phyloP scores from a whole-genome alignment of 768 basidiomycete species.

The Flagelloscypha sp. region DNA sequence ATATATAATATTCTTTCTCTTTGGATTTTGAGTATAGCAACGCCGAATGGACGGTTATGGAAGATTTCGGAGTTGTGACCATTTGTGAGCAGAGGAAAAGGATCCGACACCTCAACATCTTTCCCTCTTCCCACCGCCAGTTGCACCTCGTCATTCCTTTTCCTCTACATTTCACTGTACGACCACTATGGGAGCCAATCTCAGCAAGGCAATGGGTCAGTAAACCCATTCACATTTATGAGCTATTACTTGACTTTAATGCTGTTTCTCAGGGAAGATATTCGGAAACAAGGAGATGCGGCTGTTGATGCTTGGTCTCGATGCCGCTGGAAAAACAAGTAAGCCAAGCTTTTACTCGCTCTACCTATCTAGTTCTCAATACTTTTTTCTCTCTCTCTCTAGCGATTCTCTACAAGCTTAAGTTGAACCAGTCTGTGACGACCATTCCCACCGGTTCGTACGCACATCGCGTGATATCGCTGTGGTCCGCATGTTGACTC shows the following conservation, averaged over 20 bases:
- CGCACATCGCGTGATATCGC: constrained; percentile 6
- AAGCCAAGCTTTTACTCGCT: constrained; percentile 25
- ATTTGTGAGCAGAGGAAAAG: constrained; percentile 5
- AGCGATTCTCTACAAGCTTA: constrained; percentile 99
- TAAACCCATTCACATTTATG: constrained; percentile 6
- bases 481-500: constrained; percentile 4
- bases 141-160: constrained; percentile 57
- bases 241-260: constrained; percentile 4
- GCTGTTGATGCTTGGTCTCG: constrained; percentile 91
- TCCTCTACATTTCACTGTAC: constrained; percentile 24
- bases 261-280: constrained; percentile 58
- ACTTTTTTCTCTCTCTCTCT: constrained; percentile 7
- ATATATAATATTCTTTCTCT: no score
- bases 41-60: no score
- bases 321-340: constrained; percentile 99
- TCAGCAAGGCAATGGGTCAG: constrained; percentile 77
- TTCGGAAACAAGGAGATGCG: constrained; percentile 99
- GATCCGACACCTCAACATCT: no score
- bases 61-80: no score
- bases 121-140: constrained; percentile 21
- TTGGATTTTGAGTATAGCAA: no score
- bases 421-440: constrained; percentile 96
- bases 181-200: constrained; percentile 71
- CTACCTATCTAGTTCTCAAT: constrained; percentile 1
- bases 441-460: constrained; percentile 89